Evolutionary conservation across 345 rosid species (phyloP).

Genomic region (Mercurialis annua): DNA sequence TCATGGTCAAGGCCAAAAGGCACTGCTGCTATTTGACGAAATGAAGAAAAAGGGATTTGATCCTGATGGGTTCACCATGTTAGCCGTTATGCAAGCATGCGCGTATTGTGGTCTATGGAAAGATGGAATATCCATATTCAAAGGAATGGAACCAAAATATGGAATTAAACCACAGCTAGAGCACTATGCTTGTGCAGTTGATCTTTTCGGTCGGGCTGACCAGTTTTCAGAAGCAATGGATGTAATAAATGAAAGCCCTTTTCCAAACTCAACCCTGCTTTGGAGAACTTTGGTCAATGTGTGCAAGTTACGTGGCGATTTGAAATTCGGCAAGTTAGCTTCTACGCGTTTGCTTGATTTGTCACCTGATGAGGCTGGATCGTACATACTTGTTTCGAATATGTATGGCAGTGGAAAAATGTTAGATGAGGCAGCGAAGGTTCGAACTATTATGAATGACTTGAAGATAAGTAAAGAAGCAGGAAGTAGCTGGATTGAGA

Average conservation of each 20-base stretch:
- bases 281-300: slow-evolving; percentile 34
- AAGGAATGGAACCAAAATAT: slow-evolving; percentile 24
- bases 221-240: slow-evolving; percentile 26
- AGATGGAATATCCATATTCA: slow-evolving; percentile 25
- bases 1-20: slow-evolving; percentile 30
- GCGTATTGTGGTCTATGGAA: slow-evolving; percentile 29
- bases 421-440: slow-evolving; percentile 27
- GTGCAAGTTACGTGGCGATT: slow-evolving; percentile 23
- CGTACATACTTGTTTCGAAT: slow-evolving; percentile 33
- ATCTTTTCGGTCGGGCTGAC: slow-evolving; percentile 35
- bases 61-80: slow-evolving; percentile 26
- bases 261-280: slow-evolving; percentile 22
- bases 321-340: slow-evolving; percentile 22
- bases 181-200: slow-evolving; percentile 34
- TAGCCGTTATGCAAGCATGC: slow-evolving; percentile 36
- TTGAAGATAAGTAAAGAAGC: slow-evolving; percentile 28
- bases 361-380: slow-evolving; percentile 31
- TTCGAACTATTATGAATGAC: slow-evolving; percentile 30
- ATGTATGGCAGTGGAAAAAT: slow-evolving; percentile 26
- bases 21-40: slow-evolving; percentile 26
- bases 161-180: slow-evolving; percentile 23
- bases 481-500: slow-evolving; percentile 40
- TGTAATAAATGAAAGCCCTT: slow-evolving; percentile 25
- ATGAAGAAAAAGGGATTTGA: slow-evolving; percentile 23
- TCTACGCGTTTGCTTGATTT: slow-evolving; percentile 30